Evolutionary conservation across 78 protist genomes (phyloP).

Genomic region (Chrysochromulina parva): DNA sequence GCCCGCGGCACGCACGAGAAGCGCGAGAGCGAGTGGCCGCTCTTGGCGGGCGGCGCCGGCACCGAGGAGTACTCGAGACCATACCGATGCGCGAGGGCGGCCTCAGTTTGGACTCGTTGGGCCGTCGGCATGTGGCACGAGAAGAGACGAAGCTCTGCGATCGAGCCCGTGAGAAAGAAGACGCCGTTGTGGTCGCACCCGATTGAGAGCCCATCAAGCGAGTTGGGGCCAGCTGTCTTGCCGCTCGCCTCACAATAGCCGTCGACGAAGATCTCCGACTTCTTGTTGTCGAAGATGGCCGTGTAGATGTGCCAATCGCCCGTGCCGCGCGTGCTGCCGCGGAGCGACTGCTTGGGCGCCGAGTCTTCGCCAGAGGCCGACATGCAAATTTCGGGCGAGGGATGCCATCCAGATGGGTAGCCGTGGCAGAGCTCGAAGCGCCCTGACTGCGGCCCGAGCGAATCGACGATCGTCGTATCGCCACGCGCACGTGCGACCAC

Average conservation of each 20-base stretch:
- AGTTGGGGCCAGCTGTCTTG: not conserved
- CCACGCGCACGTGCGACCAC: not conserved
- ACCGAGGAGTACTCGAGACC: too few relatives aligned
- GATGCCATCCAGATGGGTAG: conserved; percentile 16
- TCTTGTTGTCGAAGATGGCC: not conserved
- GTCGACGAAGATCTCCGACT: not conserved
- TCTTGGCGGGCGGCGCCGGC: too few relatives aligned
- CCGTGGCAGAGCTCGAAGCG: conserved; percentile 25
- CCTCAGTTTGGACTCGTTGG: too few relatives aligned
- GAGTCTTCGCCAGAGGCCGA: conserved; percentile 8
- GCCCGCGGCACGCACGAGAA: too few relatives aligned
- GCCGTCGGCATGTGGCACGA: too few relatives aligned
- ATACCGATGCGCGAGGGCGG: too few relatives aligned
- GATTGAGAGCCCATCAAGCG: not conserved
- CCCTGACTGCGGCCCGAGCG: not conserved
- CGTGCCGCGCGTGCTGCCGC: not conserved
- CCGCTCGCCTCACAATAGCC: not conserved
- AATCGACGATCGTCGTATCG: conserved; percentile 5
- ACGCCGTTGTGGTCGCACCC: conserved; percentile 16
- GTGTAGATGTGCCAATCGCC: conserved; percentile 9
- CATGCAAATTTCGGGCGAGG: conserved; percentile 3
- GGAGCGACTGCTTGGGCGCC: not conserved
- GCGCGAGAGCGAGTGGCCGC: too few relatives aligned
- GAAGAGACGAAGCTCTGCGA: too few relatives aligned
- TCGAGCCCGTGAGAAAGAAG: not conserved